These are phyloP conservation scores for Salinomyces thailandicus DNA, from an alignment of 2,329 filamentous ascomycete species.

Conservation along the genomic window DNA sequence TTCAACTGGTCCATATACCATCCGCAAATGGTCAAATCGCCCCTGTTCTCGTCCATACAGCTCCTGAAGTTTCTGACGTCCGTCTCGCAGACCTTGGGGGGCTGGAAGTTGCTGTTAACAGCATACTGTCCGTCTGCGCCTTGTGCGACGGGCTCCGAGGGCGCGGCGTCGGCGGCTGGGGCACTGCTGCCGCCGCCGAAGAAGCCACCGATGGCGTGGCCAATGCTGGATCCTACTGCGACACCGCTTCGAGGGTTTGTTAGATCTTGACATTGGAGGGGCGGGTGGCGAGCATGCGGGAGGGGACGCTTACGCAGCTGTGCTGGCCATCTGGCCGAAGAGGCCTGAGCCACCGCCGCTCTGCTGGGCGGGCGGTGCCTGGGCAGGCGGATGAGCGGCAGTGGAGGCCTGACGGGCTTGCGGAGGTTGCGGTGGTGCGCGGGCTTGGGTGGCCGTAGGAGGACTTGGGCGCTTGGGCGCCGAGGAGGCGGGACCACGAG, in stretches of 20 bases:
- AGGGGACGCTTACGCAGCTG: slow-evolving; percentile 69
- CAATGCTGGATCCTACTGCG: slow-evolving; percentile 88
- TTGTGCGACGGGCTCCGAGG: slow-evolving; percentile 16
- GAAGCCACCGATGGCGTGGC: slow-evolving; percentile 83
- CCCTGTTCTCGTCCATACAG: slow-evolving; percentile 92
- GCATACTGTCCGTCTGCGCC: slow-evolving; percentile 24
- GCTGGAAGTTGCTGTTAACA: slow-evolving; percentile 28
- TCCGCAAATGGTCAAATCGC: slow-evolving; percentile 89
- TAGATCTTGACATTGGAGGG: slow-evolving; percentile 3
- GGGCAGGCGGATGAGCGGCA: slow-evolving; percentile 31
- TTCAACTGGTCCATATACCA: slow-evolving; percentile 92
- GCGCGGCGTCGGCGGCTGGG: slow-evolving; percentile 35
- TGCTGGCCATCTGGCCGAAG: slow-evolving; percentile 94
- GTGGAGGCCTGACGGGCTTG: slow-evolving; percentile 43
- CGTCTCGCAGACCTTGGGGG: slow-evolving; percentile 51
- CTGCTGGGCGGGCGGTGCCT: slow-evolving; percentile 27
- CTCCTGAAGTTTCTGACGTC: slow-evolving; percentile 80
- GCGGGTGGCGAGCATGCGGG: neutral
- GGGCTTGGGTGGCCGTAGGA: slow-evolving; percentile 27
- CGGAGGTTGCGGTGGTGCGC: slow-evolving; percentile 60
- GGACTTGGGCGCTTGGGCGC: slow-evolving; percentile 37
- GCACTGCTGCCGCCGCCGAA: slow-evolving; percentile 63
- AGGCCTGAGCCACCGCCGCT: slow-evolving; percentile 62
- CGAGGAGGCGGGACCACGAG: slow-evolving; percentile 31
- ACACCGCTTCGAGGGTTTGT: slow-evolving; percentile 61